Base-by-base conservation (phyloP, 352 stramenopile genomes). In the Phytophthora megakarya region DNA sequence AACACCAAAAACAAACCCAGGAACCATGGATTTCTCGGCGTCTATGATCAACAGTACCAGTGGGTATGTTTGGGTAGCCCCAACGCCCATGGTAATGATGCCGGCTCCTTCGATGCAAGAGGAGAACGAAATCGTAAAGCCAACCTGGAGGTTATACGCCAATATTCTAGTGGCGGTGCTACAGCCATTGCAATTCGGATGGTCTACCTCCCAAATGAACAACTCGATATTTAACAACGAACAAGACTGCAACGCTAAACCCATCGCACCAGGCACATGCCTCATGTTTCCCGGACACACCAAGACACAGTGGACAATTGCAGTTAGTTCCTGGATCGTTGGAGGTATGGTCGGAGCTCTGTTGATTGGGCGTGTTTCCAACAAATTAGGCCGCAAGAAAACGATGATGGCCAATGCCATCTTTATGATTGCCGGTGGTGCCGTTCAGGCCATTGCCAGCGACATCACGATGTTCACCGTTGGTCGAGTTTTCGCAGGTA, bases 261-360 rank as follows among this genome's bases (percentile, higher is more conserved):
- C 78, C 8, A 56, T 88, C 3, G 58, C 42, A 55, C 32, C 59
- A 1, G 65, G 58, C 7, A 69, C 65, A 0, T 69, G 65, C 50
- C 51, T 73, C 48, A 69, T 73, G 58, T 73, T 73, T 32, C 65
- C 65, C 0, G 65, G 65, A 6, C 65, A 73, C 21, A 73, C 59
- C 16, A 66, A 68, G 8, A 61, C 30, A 5, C 45, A 89, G 35
- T 91, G 82, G 82, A 84, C 69, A 10, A 79, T 75, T 23, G 73
- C 79, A 21, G 73, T 87, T 25, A 85, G 81, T 45, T 65, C 68
- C 30, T 89, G 80, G 80, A 76, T 89, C 49, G 57, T 86, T 33
- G 79, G 78, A 16, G 78, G 75, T 23, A 86, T 85, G 70, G 38
- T 88, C 55, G 49, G 51, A 0, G 56, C 51, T 52, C 55, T 63